Conservation (phyloP, 1,284 basidiomycete species). For the Athelia psychrophila region DNA sequence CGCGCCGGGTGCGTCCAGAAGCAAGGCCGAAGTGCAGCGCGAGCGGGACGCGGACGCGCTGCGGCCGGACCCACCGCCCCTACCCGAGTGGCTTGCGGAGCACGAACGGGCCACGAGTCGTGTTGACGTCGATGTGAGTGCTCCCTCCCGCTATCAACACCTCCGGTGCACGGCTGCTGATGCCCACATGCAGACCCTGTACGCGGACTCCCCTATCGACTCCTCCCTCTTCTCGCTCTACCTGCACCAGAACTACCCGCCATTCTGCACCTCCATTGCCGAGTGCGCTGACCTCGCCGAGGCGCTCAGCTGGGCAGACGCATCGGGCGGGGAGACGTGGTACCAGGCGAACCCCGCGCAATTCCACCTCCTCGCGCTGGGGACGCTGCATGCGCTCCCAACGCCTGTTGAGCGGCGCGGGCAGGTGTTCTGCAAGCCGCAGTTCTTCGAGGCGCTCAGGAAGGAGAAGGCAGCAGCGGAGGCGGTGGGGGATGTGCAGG, state of each 20-base stretch:
- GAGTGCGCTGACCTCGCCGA: constrained; percentile 74
- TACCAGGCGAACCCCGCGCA: constrained; percentile 80
- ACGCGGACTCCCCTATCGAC: constrained; percentile 89
- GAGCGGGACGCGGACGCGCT: constrained; percentile 53
- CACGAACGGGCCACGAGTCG: constrained; percentile 73
- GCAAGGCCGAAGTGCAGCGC: constrained; percentile 52
- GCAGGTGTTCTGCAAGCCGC: constrained; percentile 80
- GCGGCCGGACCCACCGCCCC: constrained; percentile 46
- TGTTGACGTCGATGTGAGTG: constrained; percentile 77
- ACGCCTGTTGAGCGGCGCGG: constrained; percentile 75
- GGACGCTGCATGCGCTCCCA: constrained; percentile 81
- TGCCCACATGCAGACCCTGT: constrained; percentile 51
- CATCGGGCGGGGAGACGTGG: constrained; percentile 77
- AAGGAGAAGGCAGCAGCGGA: constrained; percentile 57
- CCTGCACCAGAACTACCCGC: constrained; percentile 89
- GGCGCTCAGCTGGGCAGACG: constrained; percentile 80
- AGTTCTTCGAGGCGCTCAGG: constrained; percentile 61
- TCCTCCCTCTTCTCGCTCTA: constrained; percentile 87
- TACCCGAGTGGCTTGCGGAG: constrained; percentile 53
- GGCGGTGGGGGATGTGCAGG: constrained; percentile 50
- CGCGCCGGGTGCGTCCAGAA: constrained; percentile 46
- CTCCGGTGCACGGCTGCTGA: background rate
- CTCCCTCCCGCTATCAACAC: background rate
- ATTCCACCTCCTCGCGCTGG: constrained; percentile 79
- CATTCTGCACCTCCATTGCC: constrained; percentile 80